Conservation (phyloP, 495 filamentous ascomycete genomes). For the Podospora pseudopauciseta region DNA sequence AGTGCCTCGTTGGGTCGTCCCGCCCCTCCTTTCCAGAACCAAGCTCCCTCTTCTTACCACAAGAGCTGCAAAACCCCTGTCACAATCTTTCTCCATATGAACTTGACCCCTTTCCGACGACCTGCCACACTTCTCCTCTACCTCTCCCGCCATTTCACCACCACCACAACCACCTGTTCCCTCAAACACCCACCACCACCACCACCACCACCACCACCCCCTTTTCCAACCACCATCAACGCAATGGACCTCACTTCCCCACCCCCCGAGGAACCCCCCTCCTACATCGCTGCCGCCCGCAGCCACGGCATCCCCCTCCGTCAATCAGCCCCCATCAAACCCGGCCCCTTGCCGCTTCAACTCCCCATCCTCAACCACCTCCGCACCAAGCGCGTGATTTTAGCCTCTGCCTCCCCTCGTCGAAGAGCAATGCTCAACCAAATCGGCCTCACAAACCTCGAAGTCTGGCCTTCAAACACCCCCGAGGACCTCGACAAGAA, state of each 20-base stretch:
- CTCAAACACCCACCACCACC: neutral
- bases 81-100: neutral
- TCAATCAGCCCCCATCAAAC: slow-evolving; percentile 30
- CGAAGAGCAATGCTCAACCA: slow-evolving; percentile 71
- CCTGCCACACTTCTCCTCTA: neutral
- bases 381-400: slow-evolving; percentile 69
- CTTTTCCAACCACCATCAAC: neutral
- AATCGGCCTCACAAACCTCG: slow-evolving; percentile 58
- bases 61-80: neutral
- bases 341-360: slow-evolving; percentile 58
- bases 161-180: neutral
- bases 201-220: neutral
- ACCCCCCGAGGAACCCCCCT: slow-evolving; percentile 35
- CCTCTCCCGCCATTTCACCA: neutral
- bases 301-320: slow-evolving; percentile 38
- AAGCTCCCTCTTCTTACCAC: neutral
- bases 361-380: slow-evolving; percentile 74
- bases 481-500: slow-evolving; percentile 79
- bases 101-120: neutral
- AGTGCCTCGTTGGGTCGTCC: neutral
- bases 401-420: slow-evolving; percentile 84
- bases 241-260: slow-evolving; percentile 31
- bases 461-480: slow-evolving; percentile 74
- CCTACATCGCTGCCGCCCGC: slow-evolving; percentile 42
- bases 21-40: neutral